These are phyloP conservation scores for Clausena lansium DNA, from an alignment of 345 rosid species.

Conservation along the genomic window DNA sequence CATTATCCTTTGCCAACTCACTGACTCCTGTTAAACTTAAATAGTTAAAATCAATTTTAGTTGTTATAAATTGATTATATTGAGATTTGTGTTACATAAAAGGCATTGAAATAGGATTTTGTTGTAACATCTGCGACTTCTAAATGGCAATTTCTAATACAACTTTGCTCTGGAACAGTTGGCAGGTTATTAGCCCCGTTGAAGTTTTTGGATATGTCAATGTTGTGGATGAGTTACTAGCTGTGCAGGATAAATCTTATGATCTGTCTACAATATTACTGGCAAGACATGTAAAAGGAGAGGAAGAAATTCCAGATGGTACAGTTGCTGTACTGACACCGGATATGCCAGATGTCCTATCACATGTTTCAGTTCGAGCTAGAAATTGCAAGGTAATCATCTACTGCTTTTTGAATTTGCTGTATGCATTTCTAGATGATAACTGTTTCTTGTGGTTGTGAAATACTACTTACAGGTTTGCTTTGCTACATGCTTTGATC, in stretches of 20 bases:
- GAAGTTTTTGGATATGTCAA: slow-evolving; percentile 83
- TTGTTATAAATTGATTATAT: slow-evolving; percentile 1
- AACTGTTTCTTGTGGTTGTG: slow-evolving; percentile 16
- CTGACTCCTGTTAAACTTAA: not conserved
- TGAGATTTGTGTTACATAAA: not conserved
- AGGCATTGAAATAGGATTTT: slow-evolving; percentile 9
- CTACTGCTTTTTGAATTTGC: slow-evolving; percentile 19
- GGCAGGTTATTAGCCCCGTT: slow-evolving; percentile 98
- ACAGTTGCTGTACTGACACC: slow-evolving; percentile 96
- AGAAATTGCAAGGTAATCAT: slow-evolving; percentile 86
- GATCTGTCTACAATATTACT: slow-evolving; percentile 80
- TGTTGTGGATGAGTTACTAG: slow-evolving; percentile 78
- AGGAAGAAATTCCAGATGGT: slow-evolving; percentile 99
- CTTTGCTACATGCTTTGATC: slow-evolving; percentile 98
- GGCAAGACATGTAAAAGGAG: slow-evolving; percentile 91
- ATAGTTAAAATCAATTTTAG: not conserved
- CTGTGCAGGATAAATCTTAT: slow-evolving; percentile 83
- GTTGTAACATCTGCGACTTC: slow-evolving; percentile 5
- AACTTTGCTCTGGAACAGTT: slow-evolving; percentile 54
- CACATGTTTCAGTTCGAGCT: slow-evolving; percentile 99
- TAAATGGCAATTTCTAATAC: slow-evolving; percentile 25
- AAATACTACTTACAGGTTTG: slow-evolving; percentile 64
- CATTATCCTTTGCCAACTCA: slow-evolving; percentile 6
- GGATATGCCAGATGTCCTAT: slow-evolving; percentile 98
- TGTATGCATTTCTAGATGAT: slow-evolving; percentile 13